Evolutionary conservation across 2,329 filamentous ascomycete genomes (phyloP), one percentile per base, ranked within the genome.

Genomic region (Diaporthe batatas): DNA sequence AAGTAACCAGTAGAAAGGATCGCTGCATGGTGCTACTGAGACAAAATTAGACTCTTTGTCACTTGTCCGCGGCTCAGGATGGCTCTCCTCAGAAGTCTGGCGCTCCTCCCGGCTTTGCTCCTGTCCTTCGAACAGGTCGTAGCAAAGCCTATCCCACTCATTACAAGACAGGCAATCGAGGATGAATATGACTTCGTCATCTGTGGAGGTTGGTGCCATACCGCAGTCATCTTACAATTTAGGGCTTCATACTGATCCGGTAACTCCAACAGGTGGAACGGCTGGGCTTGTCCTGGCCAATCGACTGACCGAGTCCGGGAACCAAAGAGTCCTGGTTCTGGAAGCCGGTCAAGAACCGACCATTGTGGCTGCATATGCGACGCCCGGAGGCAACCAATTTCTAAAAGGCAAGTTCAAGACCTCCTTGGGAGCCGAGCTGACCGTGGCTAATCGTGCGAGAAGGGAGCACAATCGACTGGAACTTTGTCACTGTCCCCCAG

Each of bases 241-340:
- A 6, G 16, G 51, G 0, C 44, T 23, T 25, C 21, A 2, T 25
- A 21, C 62, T 67, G 32, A 67, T 47, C 8, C 8, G n/a, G 5
- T 1, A 65, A 36, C 29, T 23, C 25, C 8, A 32, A 65, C 10
- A 65, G 62, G 77, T 42, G 77, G 77, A 55, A 78, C 77, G 6
- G 77, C 77, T 25, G 77, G 77, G n/a, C 74, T 78, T 7, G 77
- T 78, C 14, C 74, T 78, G 10, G 77, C 76, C 3, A 77, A 78
- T 69, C 75, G 77, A 4, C 74, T 78, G 29, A 74, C 73, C 53
- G 77, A 78, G 62, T 76, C 76, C 10, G 76, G 76, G 18, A 75
- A 75, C 47, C 71, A 76, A 55, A 73, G 77, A n/a, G 76, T 78
- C 34, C 75, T 78, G 1, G 77, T 78, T 21, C 72, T 78, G 49